Base-by-base conservation (phyloP, 2,329 filamentous ascomycete species). In the Ceratocystiopsis sp. region DNA sequence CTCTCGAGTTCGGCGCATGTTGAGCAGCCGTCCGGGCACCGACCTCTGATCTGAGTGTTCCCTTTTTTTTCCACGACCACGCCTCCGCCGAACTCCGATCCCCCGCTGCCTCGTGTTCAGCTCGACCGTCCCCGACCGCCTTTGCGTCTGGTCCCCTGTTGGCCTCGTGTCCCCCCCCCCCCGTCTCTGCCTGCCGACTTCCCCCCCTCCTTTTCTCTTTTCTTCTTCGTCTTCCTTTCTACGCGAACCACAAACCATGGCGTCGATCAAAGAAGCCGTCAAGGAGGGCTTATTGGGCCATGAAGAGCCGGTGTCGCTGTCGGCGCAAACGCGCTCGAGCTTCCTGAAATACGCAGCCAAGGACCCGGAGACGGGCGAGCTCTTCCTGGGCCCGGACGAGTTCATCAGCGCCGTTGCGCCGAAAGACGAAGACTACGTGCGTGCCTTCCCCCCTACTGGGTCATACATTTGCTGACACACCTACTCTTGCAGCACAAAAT, bases 351-450 rank as follows among this genome's bases (percentile, higher is more conserved):
- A 87, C 66, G 84, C 91, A 36, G 64, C 72, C 55, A 81, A 80
- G 59, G 84, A 93, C 56, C 67, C 79, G 47, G 69, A 76, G 52
- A 71, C 77, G 11, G 87, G 82, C 46, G 84, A 95, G 55, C 67
- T 78, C 45, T 85, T 73, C 57, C 82, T 98, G 74, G 78, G 73
- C 38, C 75, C 81, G 48, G 75, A 87, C n/a, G 75, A 93, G 59
- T 98, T 98, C 60, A 76, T 95, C 54, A 71, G 87, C 55, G 89
- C 89, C 25, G 78, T 98, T 64, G 87, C 85, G 53, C 91, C 91
- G 6, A 71, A 73, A 40, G 70, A 77, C 46, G 85, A 94, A 62
- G 86, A 96, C 66, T 96, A 91, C 64, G 89, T 95, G 67, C 76
- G 83, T 72, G 38, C 21, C 17, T 36, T 17, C 16, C 14, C 3